phyloP scores from a whole-genome alignment of 2,329 filamentous ascomycete genomes.

The Ophiocordyceps camponoti-leonardi region DNA sequence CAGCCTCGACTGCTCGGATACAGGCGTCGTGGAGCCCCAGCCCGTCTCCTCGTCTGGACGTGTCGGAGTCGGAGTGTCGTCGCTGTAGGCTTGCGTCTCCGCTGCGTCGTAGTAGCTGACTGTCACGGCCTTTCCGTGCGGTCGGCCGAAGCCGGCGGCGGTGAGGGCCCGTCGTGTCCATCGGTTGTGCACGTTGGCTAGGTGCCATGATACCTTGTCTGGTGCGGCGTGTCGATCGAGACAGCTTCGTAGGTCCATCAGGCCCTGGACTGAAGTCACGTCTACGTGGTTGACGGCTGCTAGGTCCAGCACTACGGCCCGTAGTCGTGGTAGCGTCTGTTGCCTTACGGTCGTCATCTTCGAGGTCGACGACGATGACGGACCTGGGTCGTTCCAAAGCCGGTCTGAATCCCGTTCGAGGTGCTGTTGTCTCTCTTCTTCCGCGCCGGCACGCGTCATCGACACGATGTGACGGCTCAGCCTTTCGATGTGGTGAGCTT shows the following conservation, averaged over 20 bases:
- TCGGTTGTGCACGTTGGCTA: conserved; percentile 34
- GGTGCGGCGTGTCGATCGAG: conserved; percentile 35
- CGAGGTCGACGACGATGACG: conserved; percentile 9
- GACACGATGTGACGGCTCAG: conserved; percentile 21
- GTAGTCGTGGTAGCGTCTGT: conserved; percentile 25
- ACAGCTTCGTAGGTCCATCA: conserved; percentile 36
- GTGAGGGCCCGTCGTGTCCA: conserved; percentile 41
- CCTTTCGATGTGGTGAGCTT: conserved; percentile 26
- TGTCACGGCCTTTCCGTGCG: conserved; percentile 6
- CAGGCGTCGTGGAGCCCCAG: background rate
- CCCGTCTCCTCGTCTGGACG: background rate
- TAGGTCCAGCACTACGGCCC: conserved; percentile 40
- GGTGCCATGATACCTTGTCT: conserved; percentile 31
- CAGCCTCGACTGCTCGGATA: background rate
- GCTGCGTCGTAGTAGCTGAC: conserved; percentile 1
- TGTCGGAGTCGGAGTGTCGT: background rate
- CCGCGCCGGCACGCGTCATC: conserved; percentile 21
- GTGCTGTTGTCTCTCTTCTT: conserved; percentile 10
- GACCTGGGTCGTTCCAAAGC: conserved; percentile 37
- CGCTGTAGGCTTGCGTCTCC: conserved; percentile 3
- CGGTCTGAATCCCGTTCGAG: conserved; percentile 22
- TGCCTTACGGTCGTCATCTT: conserved; percentile 10
- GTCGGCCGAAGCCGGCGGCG: conserved; percentile 36
- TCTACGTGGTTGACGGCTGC: conserved; percentile 39
- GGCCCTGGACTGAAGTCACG: conserved; percentile 36